Evolutionary conservation across 2,329 filamentous ascomycete species (phyloP).

Genomic region (Arthroderma sp.): DNA sequence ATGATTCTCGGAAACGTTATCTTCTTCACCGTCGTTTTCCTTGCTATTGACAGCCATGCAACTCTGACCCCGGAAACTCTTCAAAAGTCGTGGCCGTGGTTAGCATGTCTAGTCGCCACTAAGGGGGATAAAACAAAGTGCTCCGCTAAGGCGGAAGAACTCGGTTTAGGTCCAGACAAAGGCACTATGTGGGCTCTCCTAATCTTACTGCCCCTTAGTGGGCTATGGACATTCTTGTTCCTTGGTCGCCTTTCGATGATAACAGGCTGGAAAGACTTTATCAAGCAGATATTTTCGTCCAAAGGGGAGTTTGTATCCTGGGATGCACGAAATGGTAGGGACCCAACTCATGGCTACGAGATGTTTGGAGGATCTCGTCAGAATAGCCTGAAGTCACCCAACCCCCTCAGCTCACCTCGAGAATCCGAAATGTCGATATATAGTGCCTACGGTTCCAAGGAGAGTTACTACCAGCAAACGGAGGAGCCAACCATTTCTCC

Average conservation of each 20-base stretch:
- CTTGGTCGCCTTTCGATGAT: conserved; percentile 77
- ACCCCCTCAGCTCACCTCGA: conserved; percentile 19
- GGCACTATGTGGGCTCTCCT: conserved; percentile 69
- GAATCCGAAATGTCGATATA: conserved; percentile 13
- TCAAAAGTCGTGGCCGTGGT: conserved; percentile 49
- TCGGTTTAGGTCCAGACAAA: conserved; percentile 65
- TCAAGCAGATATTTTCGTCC: conserved; percentile 35
- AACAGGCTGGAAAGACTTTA: conserved; percentile 62
- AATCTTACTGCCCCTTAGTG: conserved; percentile 71
- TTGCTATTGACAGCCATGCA: conserved; percentile 68
- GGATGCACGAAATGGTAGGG: conserved; percentile 56
- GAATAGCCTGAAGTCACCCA: conserved; percentile 20
- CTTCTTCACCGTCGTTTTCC: conserved; percentile 85
- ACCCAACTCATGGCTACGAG: conserved; percentile 61
- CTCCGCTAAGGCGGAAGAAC: conserved; percentile 40
- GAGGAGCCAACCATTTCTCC: conserved; percentile 22
- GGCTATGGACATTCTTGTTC: conserved; percentile 71
- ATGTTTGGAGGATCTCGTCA: conserved; percentile 43
- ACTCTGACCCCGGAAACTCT: conserved; percentile 43
- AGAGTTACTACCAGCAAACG: conserved; percentile 11
- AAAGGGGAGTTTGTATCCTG: conserved; percentile 75
- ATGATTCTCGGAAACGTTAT: conserved; percentile 85
- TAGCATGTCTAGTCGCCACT: conserved; percentile 52
- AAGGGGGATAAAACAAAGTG: conserved; percentile 54
- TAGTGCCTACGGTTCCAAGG: not conserved